A percentile compares a stretch with the other conserved stretches of the same genome.
Evolutionary conservation across 1,139 yeast species (phyloP).

Genomic region (Magnusiomyces ingens): DNA sequence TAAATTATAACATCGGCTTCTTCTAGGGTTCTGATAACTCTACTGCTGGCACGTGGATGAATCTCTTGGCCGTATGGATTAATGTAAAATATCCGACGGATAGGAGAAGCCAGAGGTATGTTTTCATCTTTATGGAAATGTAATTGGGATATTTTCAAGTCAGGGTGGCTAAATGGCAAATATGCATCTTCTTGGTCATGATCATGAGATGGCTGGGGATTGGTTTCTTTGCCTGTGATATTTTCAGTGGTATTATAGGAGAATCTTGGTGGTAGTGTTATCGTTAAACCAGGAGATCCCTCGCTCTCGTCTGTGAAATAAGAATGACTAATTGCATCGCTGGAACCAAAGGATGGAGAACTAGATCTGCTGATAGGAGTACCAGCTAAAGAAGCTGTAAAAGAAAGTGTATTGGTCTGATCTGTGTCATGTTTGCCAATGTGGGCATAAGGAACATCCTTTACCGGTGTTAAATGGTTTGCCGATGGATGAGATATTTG

Average conservation of each 20-base stretch:
- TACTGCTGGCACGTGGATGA: constrained; percentile 64
- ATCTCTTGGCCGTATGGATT: constrained; percentile 88
- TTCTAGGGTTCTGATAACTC: constrained; percentile 50
- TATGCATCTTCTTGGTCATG: constrained; percentile 51
- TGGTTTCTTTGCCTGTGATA: not conserved
- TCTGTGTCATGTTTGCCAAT: not conserved
- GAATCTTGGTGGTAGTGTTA: not conserved
- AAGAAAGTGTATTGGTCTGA: not conserved
- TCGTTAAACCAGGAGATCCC: not conserved
- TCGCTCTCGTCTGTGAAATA: not conserved
- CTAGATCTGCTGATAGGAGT: not conserved
- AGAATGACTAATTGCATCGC: not conserved
- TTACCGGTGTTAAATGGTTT: constrained; percentile 2
- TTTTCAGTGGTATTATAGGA: too few relatives aligned
- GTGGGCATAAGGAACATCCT: not conserved
- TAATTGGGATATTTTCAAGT: constrained; percentile 62
- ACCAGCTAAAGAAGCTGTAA: not conserved
- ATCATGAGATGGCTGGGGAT: constrained; percentile 5
- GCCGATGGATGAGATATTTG: constrained; percentile 79
- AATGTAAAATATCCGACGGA: constrained; percentile 66
- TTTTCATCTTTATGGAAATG: constrained; percentile 49
- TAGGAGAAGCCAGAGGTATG: constrained; percentile 66
- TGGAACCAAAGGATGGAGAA: not conserved
- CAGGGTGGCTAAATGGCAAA: constrained; percentile 78
- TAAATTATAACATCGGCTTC: constrained; percentile 51